Base-by-base conservation (phyloP, 306 rosid genomes). In the Cotoneaster glaucophyllus region DNA sequence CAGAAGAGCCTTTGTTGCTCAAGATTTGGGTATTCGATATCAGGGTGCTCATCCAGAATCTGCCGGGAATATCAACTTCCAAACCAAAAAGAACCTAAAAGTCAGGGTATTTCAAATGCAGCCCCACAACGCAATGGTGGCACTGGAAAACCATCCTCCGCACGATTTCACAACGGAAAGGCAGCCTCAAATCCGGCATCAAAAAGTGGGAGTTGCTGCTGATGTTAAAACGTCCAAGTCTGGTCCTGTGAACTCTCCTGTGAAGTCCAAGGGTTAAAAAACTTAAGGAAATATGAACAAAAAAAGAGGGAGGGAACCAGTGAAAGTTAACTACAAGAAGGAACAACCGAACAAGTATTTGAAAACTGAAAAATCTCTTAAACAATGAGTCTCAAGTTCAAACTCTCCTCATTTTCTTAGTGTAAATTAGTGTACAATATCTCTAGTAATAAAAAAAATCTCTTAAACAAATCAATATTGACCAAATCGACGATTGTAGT, bases 241-340 rank as follows among this genome's bases (percentile, higher is more conserved):
- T 74, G 78, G 80, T 68, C 62, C 84, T 71, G 57, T 73, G 39
- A 89, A 84, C 64, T 66, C 79, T 70, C 62, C 84, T 71, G 61
- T 74, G 45, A 89, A 84, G 59, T 67, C 78, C 84, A 83, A 77
- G 81, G 82, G 74, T 25, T 66, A 82, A 9, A 76, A 26, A 76
- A 61, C 83, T 29, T 71, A 87, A 8, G 67, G 77, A 73, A 65
- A 74, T 50, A 74, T 21, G 64, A 84, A 85, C 39, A 75, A 70
- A 53, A 87, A 88, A 88, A 87, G 93, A 77, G 82, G 70, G 54
- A 82, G 88, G 75, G 84, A 79, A 81, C 80, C 24, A 41, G 57
- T 75, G 85, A 69, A 80, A 83, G 83, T 39, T 76, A 34, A 34
- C 41, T 34, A 34, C 41, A 34, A 7, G 41, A 34, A 34, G 41